Conservation (phyloP, 1,139 yeast species). For the Pneumocystis oryctolagi region DNA sequence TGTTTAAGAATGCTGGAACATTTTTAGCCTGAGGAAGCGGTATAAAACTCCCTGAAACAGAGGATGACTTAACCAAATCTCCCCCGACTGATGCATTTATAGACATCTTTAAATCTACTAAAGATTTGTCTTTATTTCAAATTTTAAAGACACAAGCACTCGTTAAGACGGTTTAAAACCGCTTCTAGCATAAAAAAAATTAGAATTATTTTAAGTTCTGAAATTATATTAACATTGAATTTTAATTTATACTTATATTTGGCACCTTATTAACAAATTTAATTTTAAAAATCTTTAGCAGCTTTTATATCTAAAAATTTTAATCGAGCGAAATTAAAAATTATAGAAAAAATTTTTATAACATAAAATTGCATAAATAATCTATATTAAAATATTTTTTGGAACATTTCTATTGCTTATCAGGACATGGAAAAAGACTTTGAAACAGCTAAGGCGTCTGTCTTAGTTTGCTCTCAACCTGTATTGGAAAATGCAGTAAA, state of each 20-base stretch:
- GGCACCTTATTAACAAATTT: not conserved
- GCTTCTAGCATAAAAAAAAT: not conserved
- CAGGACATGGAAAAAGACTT: not conserved
- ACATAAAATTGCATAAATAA: too few relatives aligned
- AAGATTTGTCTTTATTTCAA: not conserved
- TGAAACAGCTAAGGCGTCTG: constrained; percentile 59
- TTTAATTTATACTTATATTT: too few relatives aligned
- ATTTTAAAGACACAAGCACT: not conserved
- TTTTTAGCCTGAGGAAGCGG: constrained; percentile 3
- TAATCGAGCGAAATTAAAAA: not conserved
- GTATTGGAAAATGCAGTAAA: constrained; percentile 64
- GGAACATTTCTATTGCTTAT: too few relatives aligned
- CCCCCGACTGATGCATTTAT: not conserved
- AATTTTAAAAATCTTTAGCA: not conserved
- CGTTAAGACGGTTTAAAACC: not conserved
- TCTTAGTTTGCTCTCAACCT: constrained; percentile 69
- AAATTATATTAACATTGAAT: not conserved
- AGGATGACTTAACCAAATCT: not conserved
- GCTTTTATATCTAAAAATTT: not conserved
- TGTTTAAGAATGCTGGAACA: constrained; percentile 9
- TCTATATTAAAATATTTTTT: too few relatives aligned
- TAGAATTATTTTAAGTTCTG: not conserved
- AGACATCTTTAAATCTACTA: not conserved
- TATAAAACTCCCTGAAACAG: not conserved
- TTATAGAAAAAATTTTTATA: too few relatives aligned